A percentile compares a stretch with the other conserved stretches of the same genome.
Conservation (phyloP, 2,329 filamentous ascomycete species). For the Penicillium italicum region DNA sequence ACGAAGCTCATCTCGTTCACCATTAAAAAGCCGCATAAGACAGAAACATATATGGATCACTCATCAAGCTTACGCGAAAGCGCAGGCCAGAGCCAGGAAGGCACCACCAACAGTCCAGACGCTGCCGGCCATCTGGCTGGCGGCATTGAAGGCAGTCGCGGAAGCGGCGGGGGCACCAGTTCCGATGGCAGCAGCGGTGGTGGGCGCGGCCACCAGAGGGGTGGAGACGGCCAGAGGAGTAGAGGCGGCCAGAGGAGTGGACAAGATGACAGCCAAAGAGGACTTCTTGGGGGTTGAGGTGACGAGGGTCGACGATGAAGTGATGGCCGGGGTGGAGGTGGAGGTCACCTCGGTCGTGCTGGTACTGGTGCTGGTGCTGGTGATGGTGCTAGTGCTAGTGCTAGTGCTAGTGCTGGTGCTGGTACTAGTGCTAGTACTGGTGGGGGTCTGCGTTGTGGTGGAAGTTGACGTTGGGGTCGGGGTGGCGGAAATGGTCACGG, state of each 20-base stretch:
- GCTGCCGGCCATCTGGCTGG: slow-evolving; percentile 19
- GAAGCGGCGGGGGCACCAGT: slow-evolving; percentile 12
- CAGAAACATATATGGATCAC: not conserved
- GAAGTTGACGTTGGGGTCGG: slow-evolving; percentile 19
- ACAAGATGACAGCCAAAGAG: slow-evolving; percentile 12
- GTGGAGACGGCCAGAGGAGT: slow-evolving; percentile 15
- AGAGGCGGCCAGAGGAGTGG: slow-evolving; percentile 17
- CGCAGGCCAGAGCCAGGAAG: slow-evolving; percentile 25
- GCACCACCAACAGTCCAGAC: slow-evolving; percentile 28
- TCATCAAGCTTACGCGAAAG: slow-evolving; percentile 22
- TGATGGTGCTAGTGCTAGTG: slow-evolving; percentile 1
- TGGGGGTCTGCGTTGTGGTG: slow-evolving; percentile 16
- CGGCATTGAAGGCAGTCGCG: slow-evolving; percentile 21
- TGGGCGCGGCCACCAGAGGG: slow-evolving; percentile 2
- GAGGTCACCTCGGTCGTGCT: not conserved
- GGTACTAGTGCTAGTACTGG: slow-evolving; percentile 11
- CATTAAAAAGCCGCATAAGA: not conserved
- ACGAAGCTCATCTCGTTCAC: not conserved
- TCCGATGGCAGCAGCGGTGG: slow-evolving; percentile 2
- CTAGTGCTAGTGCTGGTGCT: slow-evolving; percentile 7
- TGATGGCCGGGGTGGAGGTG: slow-evolving; percentile 12
- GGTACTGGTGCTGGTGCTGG: slow-evolving; percentile 6
- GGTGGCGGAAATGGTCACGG: slow-evolving; percentile 25
- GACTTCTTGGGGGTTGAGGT: slow-evolving; percentile 17
- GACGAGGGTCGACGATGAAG: slow-evolving; percentile 3